Evolutionary conservation across 768 basidiomycete genomes (phyloP), one percentile per base, ranked within the genome.

Genomic region (Clavulina sp.): DNA sequence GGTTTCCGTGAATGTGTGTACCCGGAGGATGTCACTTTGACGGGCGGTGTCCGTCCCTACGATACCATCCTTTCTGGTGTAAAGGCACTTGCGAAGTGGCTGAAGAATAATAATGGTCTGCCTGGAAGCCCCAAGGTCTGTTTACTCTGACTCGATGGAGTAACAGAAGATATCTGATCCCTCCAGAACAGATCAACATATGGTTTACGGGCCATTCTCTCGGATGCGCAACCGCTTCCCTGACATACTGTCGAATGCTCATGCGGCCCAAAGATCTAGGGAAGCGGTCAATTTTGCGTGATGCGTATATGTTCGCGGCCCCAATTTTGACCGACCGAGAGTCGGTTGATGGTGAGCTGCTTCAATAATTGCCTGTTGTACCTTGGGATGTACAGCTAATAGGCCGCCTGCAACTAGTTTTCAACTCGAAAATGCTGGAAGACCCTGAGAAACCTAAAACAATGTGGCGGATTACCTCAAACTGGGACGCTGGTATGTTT

Each of bases 121-220:
- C 54, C 55, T 28, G 33, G 23, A 28, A 46, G 34, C 9, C 43
- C 55, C 19, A 49, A 56, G 48, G 44, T 54, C n/a, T 34, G 46
- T 43, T 31, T 56, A 30, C 31, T 16, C 24, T 46, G 16, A 7
- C 9, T 9, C 9, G 9, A 13, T 13, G 43, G n/a, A n/a, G n/a
- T n/a, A n/a, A n/a, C n/a, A n/a, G n/a, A n/a, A n/a, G n/a, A n/a
- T n/a, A n/a, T n/a, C n/a, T n/a, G 29, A 23, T 56, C 6, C 4
- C 5, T 1, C 6, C 23, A 40, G 31, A 38, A 28, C 4, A 24
- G 23, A 18, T 30, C 36, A 21, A 3, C 5, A 28, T 38, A 5
- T 55, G 55, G 55, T 53, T 56, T 41, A 56, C 55, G 34, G 55
- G 55, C 13, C 55, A 56, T 30, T 53, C 44, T 4, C 47, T 56